Conservation (phyloP, 1,139 yeast genomes). For the Geotrichum armillariae region DNA sequence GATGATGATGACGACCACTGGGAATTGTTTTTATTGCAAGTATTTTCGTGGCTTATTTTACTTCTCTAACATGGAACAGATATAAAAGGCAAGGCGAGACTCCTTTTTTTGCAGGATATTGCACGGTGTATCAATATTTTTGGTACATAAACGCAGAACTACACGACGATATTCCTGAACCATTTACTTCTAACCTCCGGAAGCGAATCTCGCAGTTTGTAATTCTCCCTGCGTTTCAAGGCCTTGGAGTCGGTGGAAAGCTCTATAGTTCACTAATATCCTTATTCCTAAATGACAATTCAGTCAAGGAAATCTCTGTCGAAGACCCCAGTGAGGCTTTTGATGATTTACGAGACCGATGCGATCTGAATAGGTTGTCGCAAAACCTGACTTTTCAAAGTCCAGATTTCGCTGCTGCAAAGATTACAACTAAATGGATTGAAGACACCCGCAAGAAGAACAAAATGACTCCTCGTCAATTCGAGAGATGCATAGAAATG, state of each 20-base stretch:
- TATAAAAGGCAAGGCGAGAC: conserved; percentile 30
- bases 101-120: conserved; percentile 65
- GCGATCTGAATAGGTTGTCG: conserved; percentile 63
- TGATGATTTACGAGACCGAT: conserved; percentile 85
- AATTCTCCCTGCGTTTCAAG: conserved; percentile 72
- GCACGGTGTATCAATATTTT: conserved; percentile 85
- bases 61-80: conserved; percentile 18
- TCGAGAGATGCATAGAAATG: conserved; percentile 77
- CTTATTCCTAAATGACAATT: conserved; percentile 53
- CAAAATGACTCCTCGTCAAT: conserved; percentile 79
- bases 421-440: conserved; percentile 45
- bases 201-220: conserved; percentile 87
- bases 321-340: conserved; percentile 95
- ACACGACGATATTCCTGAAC: conserved; percentile 49
- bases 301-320: conserved; percentile 75
- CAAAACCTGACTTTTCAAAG: conserved; percentile 35
- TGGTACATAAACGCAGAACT: conserved; percentile 58
- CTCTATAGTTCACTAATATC: conserved; percentile 59
- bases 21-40: conserved; percentile 51
- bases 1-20: conserved; percentile 74
- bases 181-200: conserved; percentile 44
- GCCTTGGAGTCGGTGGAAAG: conserved; percentile 68
- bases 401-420: neutral
- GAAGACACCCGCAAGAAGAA: conserved; percentile 39
- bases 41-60: conserved; percentile 30